These are phyloP conservation scores for Dothidotthia symphoricarpi DNA, from an alignment of 2,329 filamentous ascomycete genomes.

Conservation along the genomic window DNA sequence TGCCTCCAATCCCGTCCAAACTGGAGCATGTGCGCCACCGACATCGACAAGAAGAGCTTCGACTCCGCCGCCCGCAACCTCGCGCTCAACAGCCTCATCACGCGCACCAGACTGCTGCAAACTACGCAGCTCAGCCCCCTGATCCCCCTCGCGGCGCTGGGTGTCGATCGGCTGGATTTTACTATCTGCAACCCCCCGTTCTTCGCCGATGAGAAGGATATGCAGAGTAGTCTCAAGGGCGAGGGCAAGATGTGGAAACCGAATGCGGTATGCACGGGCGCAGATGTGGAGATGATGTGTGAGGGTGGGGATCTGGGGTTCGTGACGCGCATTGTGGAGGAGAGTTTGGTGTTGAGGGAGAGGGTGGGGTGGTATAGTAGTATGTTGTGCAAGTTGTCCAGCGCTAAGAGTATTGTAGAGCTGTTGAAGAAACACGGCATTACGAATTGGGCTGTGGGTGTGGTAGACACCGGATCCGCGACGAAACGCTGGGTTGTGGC, in stretches of 20 bases:
- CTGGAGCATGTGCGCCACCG: slow-evolving; percentile 61
- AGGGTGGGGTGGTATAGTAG: slow-evolving; percentile 83
- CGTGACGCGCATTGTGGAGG: slow-evolving; percentile 66
- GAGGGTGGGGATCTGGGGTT: slow-evolving; percentile 75
- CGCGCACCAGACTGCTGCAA: slow-evolving; percentile 63
- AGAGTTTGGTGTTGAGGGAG: slow-evolving; percentile 61
- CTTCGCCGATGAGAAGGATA: slow-evolving; percentile 71
- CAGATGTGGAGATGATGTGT: slow-evolving; percentile 81
- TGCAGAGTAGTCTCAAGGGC: slow-evolving; percentile 59
- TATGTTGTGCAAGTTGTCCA: slow-evolving; percentile 82
- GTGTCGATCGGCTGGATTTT: slow-evolving; percentile 66
- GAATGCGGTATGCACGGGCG: slow-evolving; percentile 72
- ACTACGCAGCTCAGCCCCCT: slow-evolving; percentile 56
- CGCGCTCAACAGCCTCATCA: slow-evolving; percentile 60
- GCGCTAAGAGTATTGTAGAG: slow-evolving; percentile 61
- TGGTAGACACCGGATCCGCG: slow-evolving; percentile 70
- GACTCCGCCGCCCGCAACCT: slow-evolving; percentile 67
- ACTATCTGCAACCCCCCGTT: slow-evolving; percentile 95
- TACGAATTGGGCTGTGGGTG: slow-evolving; percentile 77
- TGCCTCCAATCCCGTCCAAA: slow-evolving; percentile 64
- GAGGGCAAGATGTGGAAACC: slow-evolving; percentile 65
- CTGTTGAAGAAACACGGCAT: slow-evolving; percentile 58
- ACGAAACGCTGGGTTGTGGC: slow-evolving; percentile 85
- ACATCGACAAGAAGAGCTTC: slow-evolving; percentile 73
- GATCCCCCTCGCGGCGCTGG: slow-evolving; percentile 61